These are phyloP conservation scores for Dendrobium officinale DNA, from an alignment of 106 monocot genomes.

Conservation along the genomic window DNA sequence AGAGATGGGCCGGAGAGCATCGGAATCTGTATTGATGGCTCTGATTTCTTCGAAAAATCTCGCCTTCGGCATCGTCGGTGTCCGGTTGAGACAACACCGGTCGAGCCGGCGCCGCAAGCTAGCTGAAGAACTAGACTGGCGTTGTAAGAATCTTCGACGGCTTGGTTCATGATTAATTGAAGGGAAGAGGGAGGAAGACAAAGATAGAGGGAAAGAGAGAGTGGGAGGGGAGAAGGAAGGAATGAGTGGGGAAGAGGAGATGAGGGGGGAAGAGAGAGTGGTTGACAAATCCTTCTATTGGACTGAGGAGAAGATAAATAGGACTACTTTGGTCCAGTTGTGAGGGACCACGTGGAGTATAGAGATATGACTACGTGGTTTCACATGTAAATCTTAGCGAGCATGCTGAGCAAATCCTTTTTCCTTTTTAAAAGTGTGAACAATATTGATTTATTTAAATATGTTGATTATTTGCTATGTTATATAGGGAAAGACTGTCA, in stretches of 20 bases:
- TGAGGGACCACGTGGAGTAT: not conserved
- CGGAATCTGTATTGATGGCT: not conserved
- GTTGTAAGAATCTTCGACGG: constrained; percentile 8
- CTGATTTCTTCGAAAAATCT: constrained; percentile 1
- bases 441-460: not conserved
- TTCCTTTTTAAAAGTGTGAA: not conserved
- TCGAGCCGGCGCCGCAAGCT: not conserved
- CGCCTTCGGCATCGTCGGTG: not conserved
- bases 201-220: too few relatives aligned
- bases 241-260: not conserved
- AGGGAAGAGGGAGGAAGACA: not conserved
- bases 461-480: not conserved
- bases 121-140: constrained; percentile 19
- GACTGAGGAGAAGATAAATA: constrained; percentile 4
- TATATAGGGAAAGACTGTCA: not conserved
- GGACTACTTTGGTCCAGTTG: not conserved
- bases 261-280: not conserved
- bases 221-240: not conserved
- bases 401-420: not conserved
- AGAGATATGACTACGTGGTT: constrained; percentile 1
- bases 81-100: not conserved
- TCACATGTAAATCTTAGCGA: not conserved
- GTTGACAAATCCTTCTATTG: not conserved
- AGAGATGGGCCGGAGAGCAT: not conserved
- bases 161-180: constrained; percentile 6